These are phyloP conservation scores for Backusella luteola DNA, from an alignment of 192 early-diverging fungal genomes.

Conservation along the genomic window DNA sequence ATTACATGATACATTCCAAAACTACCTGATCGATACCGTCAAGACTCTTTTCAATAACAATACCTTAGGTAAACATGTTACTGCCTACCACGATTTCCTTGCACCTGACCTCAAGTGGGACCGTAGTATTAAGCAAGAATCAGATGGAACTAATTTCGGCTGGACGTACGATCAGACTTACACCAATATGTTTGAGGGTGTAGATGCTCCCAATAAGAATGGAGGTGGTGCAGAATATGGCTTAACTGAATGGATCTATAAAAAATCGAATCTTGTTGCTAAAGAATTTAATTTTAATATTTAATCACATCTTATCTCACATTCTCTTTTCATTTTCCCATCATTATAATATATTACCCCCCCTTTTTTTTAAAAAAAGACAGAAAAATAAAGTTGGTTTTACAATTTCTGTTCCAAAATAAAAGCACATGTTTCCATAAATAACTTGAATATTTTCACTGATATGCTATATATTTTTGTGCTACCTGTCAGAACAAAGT, in stretches of 20 bases:
- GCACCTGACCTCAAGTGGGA: constrained; percentile 49
- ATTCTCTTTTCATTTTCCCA: background rate
- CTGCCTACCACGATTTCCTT: constrained; percentile 40
- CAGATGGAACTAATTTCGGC: constrained; percentile 40
- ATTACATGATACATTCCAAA: constrained; percentile 35
- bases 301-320: background rate
- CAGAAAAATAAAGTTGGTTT: background rate
- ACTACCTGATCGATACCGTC: constrained; percentile 41
- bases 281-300: constrained; percentile 2
- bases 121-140: constrained; percentile 42
- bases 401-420: background rate
- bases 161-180: constrained; percentile 37
- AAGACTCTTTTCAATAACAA: constrained; percentile 45
- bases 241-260: constrained; percentile 41
- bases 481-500: background rate
- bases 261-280: constrained; percentile 33
- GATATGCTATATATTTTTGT: background rate
- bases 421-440: background rate
- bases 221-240: constrained; percentile 42
- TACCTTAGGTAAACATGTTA: constrained; percentile 34
- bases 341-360: background rate
- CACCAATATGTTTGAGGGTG: constrained; percentile 30
- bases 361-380: background rate
- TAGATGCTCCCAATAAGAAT: constrained; percentile 9
- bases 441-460: background rate